Evolutionary conservation across 345 rosid species (phyloP), one percentile per base, ranked within the genome.

Genomic region (Salix purpurea): DNA sequence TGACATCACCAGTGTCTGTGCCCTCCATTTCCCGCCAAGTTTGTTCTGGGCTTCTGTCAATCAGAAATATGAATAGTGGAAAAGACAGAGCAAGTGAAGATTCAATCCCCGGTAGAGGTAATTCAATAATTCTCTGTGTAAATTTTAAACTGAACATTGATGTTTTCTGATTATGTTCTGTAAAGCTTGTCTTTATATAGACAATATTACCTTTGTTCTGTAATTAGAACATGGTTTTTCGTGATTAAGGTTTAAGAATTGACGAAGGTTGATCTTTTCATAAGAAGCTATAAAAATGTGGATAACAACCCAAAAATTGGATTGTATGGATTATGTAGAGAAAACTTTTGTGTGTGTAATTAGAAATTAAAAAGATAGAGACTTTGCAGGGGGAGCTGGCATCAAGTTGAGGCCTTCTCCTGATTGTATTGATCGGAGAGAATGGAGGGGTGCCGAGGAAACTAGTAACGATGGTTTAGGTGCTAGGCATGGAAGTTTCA

Each of bases 11-110:
- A 37, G 18, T 12, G 52, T 15, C 52, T 15, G 52, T 4, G 52
- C 52, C 18, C 52, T 1, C 2, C 39, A 19, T 24, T 74, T 67
- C 37, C 72, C 61, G 80, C 82, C 71, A 40, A 56, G 65, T 69
- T 85, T 61, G 24, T 8, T 36, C 65, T 39, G 23, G 70, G 4
- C 69, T 50, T 65, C 61, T 15, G 61, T 56, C 68, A 10, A 5
- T 32, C 16, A 37, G 12, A 69, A 67, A 30, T 23, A 81, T 81
- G 76, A 62, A 23, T 73, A 16, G 18, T 2, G 61, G 72, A 12
- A 28, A 61, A 18, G 44, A 48, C 39, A 13, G 61, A 7, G 14
- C 32, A 3, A 26, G 9, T 13, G 46, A 48, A 72, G 23, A 15
- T 66, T 28, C 69, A 3, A 39, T 34, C 64, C 39, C 65, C 19